A percentile compares a stretch with the other conserved stretches of the same genome.
Evolutionary conservation across 805 yeast genomes (phyloP).

Genomic region (Metschnikowia cubensis): DNA sequence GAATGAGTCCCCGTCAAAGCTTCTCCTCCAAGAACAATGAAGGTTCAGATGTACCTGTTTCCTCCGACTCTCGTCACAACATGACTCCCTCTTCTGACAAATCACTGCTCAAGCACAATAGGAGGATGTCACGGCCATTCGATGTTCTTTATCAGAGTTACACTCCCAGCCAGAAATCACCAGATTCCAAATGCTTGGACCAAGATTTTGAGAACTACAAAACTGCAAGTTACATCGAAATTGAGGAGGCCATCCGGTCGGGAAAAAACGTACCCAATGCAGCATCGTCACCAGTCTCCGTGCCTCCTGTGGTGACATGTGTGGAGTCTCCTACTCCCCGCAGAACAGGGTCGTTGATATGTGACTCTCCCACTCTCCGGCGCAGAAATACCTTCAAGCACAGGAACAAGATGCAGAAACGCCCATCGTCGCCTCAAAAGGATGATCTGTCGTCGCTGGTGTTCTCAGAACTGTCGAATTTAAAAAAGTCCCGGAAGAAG

Average conservation of each 20-base stretch:
- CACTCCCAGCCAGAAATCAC: neutral
- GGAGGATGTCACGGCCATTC: slow-evolving; percentile 12
- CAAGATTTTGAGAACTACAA: slow-evolving; percentile 2
- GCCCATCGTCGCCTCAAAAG: slow-evolving; percentile 6
- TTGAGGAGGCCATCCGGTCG: slow-evolving; percentile 13
- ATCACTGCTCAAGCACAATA: neutral
- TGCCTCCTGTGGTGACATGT: slow-evolving; percentile 13
- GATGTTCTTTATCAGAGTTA: slow-evolving; percentile 13
- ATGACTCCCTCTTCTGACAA: neutral
- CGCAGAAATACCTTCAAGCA: slow-evolving; percentile 27
- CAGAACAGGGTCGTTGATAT: slow-evolving; percentile 26
- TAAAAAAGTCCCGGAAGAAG: neutral
- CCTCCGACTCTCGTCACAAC: neutral
- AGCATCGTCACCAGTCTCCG: neutral
- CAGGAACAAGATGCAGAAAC: slow-evolving; percentile 27
- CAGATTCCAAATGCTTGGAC: neutral
- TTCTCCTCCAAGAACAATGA: neutral
- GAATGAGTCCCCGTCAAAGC: neutral
- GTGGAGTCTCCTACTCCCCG: slow-evolving; percentile 16
- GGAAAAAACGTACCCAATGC: slow-evolving; percentile 7
- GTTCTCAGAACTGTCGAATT: slow-evolving; percentile 6
- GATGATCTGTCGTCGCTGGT: slow-evolving; percentile 8
- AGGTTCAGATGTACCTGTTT: neutral
- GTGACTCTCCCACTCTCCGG: slow-evolving; percentile 29
- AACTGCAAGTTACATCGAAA: slow-evolving; percentile 15